A percentile compares a stretch with the other conserved stretches of the same genome.
These are phyloP conservation scores for Moesziomyces sp. DNA, from an alignment of 1,284 basidiomycete species.

Conservation along the genomic window DNA sequence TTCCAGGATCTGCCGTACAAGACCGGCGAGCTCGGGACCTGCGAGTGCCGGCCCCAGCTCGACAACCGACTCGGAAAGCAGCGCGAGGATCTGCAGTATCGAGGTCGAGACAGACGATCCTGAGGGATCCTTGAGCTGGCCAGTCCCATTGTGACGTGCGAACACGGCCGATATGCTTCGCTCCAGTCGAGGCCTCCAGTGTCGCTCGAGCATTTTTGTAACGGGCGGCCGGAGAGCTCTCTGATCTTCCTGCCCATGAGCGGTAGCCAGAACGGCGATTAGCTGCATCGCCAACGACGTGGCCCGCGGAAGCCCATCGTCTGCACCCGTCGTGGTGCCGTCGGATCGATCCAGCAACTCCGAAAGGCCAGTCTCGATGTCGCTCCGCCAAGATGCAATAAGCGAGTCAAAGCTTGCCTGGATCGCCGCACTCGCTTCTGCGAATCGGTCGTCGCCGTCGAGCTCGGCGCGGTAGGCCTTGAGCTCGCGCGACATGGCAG, in stretches of 20 bases:
- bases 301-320: constrained; percentile 1
- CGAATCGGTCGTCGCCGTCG: constrained; percentile 17
- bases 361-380: constrained; percentile 17
- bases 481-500: constrained; percentile 15
- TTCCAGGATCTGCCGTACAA: constrained; percentile 15
- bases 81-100: constrained; percentile 16
- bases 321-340: neutral
- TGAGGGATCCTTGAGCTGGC: neutral
- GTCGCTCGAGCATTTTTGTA: constrained; percentile 20
- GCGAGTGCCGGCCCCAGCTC: constrained; percentile 30
- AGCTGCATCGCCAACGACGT: constrained; percentile 17
- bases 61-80: constrained; percentile 29
- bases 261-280: constrained; percentile 19
- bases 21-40: constrained; percentile 21
- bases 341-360: constrained; percentile 14
- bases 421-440: constrained; percentile 11
- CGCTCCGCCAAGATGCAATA: constrained; percentile 9
- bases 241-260: neutral
- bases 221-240: constrained; percentile 10
- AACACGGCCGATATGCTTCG: constrained; percentile 6
- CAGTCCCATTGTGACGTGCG: neutral
- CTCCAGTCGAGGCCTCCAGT: constrained; percentile 28
- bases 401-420: constrained; percentile 19
- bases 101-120: constrained; percentile 8
- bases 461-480: constrained; percentile 19